Percentiles rank a stretch among this genome's conserved stretches.
Evolutionary conservation across 2,329 filamentous ascomycete species (phyloP).

Genomic region (Cladophialophora chaetospira): DNA sequence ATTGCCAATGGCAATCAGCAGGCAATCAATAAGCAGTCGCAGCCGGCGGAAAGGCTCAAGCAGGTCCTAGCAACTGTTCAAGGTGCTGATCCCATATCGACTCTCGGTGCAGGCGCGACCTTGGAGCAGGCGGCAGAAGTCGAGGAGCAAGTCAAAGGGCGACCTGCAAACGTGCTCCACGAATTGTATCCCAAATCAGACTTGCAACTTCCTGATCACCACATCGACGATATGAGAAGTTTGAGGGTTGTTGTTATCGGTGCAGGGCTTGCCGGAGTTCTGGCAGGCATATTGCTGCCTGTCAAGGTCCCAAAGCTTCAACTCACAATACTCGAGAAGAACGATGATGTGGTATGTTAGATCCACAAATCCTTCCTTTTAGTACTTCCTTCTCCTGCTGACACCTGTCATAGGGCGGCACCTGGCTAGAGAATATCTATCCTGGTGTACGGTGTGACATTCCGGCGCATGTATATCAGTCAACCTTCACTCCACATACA

Average conservation of each 20-base stretch:
- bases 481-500: conserved; percentile 31
- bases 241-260: conserved; percentile 43
- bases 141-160: too few relatives aligned
- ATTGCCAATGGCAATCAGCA: neutral
- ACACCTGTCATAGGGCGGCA: conserved; percentile 32
- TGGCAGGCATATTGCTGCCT: conserved; percentile 42
- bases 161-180: conserved; percentile 10
- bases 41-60: neutral
- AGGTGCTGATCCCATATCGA: too few relatives aligned
- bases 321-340: conserved; percentile 28
- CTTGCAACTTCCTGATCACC: conserved; percentile 36
- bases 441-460: conserved; percentile 35
- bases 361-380: neutral
- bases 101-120: neutral
- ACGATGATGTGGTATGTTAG: conserved; percentile 26
- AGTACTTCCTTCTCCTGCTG: neutral
- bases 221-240: conserved; percentile 39
- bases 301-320: conserved; percentile 40
- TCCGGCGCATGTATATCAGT: conserved; percentile 32
- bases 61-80: neutral
- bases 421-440: conserved; percentile 40
- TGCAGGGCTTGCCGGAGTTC: conserved; percentile 44
- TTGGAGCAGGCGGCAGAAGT: too few relatives aligned
- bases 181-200: conserved; percentile 8
- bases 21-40: neutral